Evolutionary conservation across 768 basidiomycete genomes (phyloP).

Genomic region (Mycena alexandri): DNA sequence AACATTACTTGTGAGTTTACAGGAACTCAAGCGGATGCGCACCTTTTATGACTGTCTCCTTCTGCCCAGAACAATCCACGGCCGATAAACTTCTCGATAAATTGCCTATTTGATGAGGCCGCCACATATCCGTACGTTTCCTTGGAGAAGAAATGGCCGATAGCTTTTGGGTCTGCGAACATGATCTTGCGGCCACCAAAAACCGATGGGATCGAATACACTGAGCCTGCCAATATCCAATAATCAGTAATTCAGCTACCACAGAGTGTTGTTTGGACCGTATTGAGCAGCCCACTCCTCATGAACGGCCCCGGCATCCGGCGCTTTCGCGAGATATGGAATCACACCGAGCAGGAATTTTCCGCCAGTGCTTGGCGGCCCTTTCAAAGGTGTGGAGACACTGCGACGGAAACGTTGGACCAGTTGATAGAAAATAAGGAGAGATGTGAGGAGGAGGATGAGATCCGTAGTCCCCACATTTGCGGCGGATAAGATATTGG

Average conservation of each 20-base stretch:
- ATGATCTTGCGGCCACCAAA: slow-evolving; percentile 52
- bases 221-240: slow-evolving; percentile 37
- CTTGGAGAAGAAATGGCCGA: slow-evolving; percentile 62
- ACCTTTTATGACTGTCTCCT: slow-evolving; percentile 49
- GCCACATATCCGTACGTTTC: slow-evolving; percentile 62
- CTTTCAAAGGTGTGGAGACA: slow-evolving; percentile 51
- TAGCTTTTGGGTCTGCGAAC: slow-evolving; percentile 45
- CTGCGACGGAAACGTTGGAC: background rate
- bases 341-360: slow-evolving; percentile 59
- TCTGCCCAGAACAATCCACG: slow-evolving; percentile 50
- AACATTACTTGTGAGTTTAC: background rate
- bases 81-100: slow-evolving; percentile 39
- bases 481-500: too few species aligned
- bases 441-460: slow-evolving; percentile 4
- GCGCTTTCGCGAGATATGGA: slow-evolving; percentile 43
- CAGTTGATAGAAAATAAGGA: background rate
- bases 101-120: slow-evolving; percentile 44
- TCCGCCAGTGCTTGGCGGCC: slow-evolving; percentile 50
- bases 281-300: slow-evolving; percentile 63
- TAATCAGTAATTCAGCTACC: too few species aligned
- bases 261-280: slow-evolving; percentile 33
- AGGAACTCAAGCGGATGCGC: background rate
- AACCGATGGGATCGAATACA: slow-evolving; percentile 54
- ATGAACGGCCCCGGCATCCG: slow-evolving; percentile 49
- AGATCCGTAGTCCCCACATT: background rate